Evolutionary conservation across 805 yeast species (phyloP).

Genomic region (Myxozyma mucilagina): DNA sequence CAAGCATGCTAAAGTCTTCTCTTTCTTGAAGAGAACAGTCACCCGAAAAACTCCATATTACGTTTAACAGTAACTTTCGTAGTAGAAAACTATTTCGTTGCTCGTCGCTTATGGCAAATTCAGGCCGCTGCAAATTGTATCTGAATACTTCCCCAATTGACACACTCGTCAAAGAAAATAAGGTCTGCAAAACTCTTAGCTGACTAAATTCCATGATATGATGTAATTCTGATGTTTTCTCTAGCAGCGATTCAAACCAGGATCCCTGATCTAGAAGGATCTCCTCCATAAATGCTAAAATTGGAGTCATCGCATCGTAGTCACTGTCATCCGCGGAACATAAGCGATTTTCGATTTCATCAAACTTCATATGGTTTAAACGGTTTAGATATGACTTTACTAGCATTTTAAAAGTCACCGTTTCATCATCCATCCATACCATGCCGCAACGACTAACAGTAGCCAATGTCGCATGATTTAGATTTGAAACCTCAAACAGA

Average conservation of each 20-base stretch:
- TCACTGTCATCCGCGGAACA: slow-evolving; percentile 13
- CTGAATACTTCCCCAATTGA: slow-evolving; percentile 40
- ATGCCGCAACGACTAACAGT: slow-evolving; percentile 92
- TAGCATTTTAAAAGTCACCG: slow-evolving; percentile 35
- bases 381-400: slow-evolving; percentile 33
- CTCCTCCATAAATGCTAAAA: slow-evolving; percentile 1
- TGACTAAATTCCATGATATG: slow-evolving; percentile 57
- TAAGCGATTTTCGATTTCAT: slow-evolving; percentile 30
- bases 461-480: slow-evolving; percentile 78
- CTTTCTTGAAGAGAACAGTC: slow-evolving; percentile 49
- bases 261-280: neutral
- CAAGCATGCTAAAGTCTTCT: slow-evolving; percentile 40
- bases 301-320: neutral
- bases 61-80: slow-evolving; percentile 38
- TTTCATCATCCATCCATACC: slow-evolving; percentile 61
- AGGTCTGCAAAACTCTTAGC: slow-evolving; percentile 44
- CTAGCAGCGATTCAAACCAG: slow-evolving; percentile 34
- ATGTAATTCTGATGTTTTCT: slow-evolving; percentile 37
- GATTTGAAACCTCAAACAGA: slow-evolving; percentile 71
- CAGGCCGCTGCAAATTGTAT: slow-evolving; percentile 33
- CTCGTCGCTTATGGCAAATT: slow-evolving; percentile 33
- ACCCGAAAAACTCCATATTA: slow-evolving; percentile 69
- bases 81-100: slow-evolving; percentile 35
- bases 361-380: slow-evolving; percentile 21
- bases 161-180: slow-evolving; percentile 46